A percentile compares a stretch with the other conserved stretches of the same genome.
Conservation (phyloP, 768 basidiomycete species). For the Chiua virens region DNA sequence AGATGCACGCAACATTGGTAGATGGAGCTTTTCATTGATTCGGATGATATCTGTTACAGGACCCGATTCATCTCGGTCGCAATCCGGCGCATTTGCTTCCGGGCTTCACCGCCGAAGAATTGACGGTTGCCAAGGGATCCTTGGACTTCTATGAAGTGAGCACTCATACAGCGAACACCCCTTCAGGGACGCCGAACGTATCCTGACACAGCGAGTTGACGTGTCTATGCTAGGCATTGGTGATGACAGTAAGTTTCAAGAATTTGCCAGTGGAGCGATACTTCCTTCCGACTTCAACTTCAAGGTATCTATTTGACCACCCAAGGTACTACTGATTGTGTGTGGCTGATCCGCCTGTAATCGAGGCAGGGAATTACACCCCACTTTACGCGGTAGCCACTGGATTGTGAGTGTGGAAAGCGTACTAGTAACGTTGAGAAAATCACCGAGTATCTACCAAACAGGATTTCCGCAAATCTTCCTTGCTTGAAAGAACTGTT, state of each 20-base stretch:
- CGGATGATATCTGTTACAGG: slow-evolving; percentile 27
- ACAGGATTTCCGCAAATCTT: too few species aligned
- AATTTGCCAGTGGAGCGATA: slow-evolving; percentile 60
- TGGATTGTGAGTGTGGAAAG: too few species aligned
- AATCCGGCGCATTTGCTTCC: slow-evolving; percentile 47
- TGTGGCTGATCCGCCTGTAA: too few species aligned
- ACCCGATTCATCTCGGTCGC: slow-evolving; percentile 69
- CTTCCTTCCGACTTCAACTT: slow-evolving; percentile 33
- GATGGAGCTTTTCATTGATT: background rate
- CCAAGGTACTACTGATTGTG: slow-evolving; percentile 42
- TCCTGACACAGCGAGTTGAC: background rate
- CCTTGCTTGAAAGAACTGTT: too few species aligned
- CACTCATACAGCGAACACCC: slow-evolving; percentile 62
- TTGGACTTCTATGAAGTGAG: slow-evolving; percentile 46
- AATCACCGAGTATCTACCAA: too few species aligned
- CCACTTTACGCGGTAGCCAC: too few species aligned
- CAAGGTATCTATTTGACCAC: slow-evolving; percentile 62
- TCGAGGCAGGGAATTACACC: too few species aligned
- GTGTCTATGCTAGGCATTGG: slow-evolving; percentile 44
- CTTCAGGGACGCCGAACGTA: background rate
- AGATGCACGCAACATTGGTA: slow-evolving; percentile 32
- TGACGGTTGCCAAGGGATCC: slow-evolving; percentile 28
- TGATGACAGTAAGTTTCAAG: slow-evolving; percentile 63
- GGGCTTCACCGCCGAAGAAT: too few species aligned
- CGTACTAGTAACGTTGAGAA: too few species aligned